These are phyloP conservation scores for Cladorrhinum sp. DNA, from an alignment of 2,329 filamentous ascomycete species.

Conservation along the genomic window DNA sequence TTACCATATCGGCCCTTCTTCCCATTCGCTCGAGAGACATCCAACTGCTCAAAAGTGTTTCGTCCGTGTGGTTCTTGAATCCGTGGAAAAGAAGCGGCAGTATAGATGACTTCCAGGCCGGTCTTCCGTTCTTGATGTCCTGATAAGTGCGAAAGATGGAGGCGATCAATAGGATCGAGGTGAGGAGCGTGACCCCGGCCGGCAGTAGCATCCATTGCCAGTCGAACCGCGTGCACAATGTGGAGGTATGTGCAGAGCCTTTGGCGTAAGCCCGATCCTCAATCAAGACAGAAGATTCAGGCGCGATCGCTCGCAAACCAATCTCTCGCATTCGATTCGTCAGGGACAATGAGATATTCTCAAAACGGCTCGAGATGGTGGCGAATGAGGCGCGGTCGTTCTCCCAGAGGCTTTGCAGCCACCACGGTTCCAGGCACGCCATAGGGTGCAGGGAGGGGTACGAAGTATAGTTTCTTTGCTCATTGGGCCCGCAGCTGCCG, in stretches of 20 bases:
- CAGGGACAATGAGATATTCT: background rate
- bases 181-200: background rate
- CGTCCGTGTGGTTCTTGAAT: background rate
- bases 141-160: background rate
- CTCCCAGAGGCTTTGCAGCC: background rate
- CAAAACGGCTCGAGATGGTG: background rate
- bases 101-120: background rate
- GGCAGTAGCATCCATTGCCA: background rate
- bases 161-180: background rate
- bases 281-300: background rate
- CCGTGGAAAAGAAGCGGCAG: background rate
- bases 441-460: background rate
- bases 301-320: background rate
- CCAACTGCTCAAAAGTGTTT: background rate
- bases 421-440: background rate
- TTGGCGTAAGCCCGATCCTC: background rate
- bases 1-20: background rate
- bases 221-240: background rate
- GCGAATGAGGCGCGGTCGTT: background rate
- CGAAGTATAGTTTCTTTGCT: background rate
- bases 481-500: background rate
- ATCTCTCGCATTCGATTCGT: background rate
- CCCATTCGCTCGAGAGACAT: background rate
- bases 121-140: background rate
- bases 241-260: background rate